Percentiles rank a stretch among this genome's conserved stretches.
These are phyloP conservation scores for Chrysosporium keratinophilum DNA, from an alignment of 2,329 filamentous ascomycete genomes.

Conservation along the genomic window DNA sequence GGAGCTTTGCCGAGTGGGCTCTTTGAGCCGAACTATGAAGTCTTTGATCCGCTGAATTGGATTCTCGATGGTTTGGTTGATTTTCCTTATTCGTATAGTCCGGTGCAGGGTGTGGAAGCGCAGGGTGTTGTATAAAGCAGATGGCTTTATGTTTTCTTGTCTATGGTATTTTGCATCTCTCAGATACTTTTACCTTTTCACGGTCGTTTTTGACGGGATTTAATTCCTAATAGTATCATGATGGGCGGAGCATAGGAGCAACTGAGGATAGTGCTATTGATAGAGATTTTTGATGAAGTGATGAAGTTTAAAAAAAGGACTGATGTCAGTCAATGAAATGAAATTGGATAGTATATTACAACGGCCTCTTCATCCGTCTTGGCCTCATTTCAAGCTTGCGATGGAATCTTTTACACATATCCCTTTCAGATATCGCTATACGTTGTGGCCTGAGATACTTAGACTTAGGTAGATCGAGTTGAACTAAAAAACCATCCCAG, in stretches of 20 bases:
- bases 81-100: constrained; percentile 60
- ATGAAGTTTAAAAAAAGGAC: background rate
- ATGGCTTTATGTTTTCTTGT: background rate
- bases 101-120: constrained; percentile 41
- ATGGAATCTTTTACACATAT: too few species aligned
- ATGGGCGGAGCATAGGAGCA: background rate
- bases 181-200: too few species aligned
- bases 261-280: too few species aligned
- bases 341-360: too few species aligned
- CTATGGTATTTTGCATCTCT: background rate
- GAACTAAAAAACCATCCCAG: too few species aligned
- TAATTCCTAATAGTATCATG: background rate
- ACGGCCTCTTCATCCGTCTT: too few species aligned
- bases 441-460: too few species aligned
- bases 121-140: constrained; percentile 28
- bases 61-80: constrained; percentile 78
- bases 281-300: background rate
- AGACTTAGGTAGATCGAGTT: too few species aligned
- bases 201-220: too few species aligned
- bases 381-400: too few species aligned
- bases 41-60: constrained; percentile 90
- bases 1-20: constrained; percentile 39
- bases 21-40: constrained; percentile 64
- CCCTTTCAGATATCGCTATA: too few species aligned
- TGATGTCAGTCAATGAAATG: background rate